Evolutionary conservation across 2,329 filamentous ascomycete species (phyloP), one percentile per base, ranked within the genome.

Genomic region (Pseudonectria buxi): DNA sequence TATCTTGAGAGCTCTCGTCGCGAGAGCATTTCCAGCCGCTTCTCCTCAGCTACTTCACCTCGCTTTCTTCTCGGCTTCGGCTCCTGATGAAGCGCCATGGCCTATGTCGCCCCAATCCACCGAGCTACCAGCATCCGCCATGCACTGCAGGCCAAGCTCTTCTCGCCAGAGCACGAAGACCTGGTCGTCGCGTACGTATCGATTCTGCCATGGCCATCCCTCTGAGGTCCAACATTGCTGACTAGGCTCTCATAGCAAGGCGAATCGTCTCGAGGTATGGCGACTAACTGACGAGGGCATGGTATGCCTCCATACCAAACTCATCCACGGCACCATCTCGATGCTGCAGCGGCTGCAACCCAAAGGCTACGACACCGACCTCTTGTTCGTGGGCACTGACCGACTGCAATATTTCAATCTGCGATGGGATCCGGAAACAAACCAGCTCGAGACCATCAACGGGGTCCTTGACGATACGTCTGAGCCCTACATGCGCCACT

Each of bases 101-200:
- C 92, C 34, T 98, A 96, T 61, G 71, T 98, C 54, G 88, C 87
- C 43, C 89, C 92, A 26, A 92, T 98, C 38, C 92, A 98, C 62
- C 76, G 81, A 51, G 84, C 92, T 15, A 95, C 86, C 59, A 94
- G 87, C 67, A 81, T 95, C 45, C 81, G 89, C 36, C 85, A 95
- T 74, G 90, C 89, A 11, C 62, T 96, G 47, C 86, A 83, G 56
- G 73, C 90, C 41, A 80, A 78, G 50, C 81, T 96, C 51, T 68
- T 94, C 33, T 74, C 76, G 28, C 66, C 77, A 4, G 77, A 85
- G 33, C 78, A 88, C 42, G 84, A 94, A 52, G 88, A 86, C 51
- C 69, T 98, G 44, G 78, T 95, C 35, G 71, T 95, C 54, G 87
- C 88, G 89, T 95, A 74, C 65, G 86, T 45, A 37, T 24, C 37